A percentile compares a stretch with the other conserved stretches of the same genome.
These are phyloP conservation scores for Esteya vermicola DNA, from an alignment of 2,329 filamentous ascomycete genomes.

Conservation along the genomic window DNA sequence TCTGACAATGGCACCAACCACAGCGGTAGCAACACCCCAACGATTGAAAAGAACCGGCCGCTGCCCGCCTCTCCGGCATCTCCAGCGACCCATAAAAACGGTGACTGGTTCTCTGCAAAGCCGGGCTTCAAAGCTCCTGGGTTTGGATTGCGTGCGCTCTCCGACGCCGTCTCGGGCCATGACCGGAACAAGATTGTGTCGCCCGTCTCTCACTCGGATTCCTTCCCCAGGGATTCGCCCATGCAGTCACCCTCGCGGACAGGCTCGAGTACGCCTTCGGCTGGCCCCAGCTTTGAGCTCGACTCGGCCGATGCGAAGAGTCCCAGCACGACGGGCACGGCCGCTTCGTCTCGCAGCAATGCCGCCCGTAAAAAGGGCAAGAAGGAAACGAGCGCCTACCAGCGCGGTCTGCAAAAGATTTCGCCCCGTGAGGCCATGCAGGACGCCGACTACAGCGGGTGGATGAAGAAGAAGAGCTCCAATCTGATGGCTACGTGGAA, in stretches of 20 bases:
- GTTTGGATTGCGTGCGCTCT: slow-evolving; percentile 70
- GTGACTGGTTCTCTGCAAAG: slow-evolving; percentile 42
- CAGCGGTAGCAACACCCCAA: slow-evolving; percentile 8
- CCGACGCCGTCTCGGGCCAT: slow-evolving; percentile 50
- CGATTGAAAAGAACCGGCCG: slow-evolving; percentile 19
- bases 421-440: slow-evolving; percentile 70
- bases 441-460: slow-evolving; percentile 84
- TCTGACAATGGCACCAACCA: not conserved
- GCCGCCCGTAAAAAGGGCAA: slow-evolving; percentile 57
- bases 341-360: slow-evolving; percentile 28
- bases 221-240: slow-evolving; percentile 35
- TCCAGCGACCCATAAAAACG: slow-evolving; percentile 28
- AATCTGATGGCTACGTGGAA: slow-evolving; percentile 98
- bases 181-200: slow-evolving; percentile 38
- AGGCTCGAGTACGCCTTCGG: slow-evolving; percentile 57
- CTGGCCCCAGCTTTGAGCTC: slow-evolving; percentile 58
- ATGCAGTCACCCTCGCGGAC: slow-evolving; percentile 57
- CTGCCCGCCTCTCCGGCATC: slow-evolving; percentile 24
- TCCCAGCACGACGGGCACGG: slow-evolving; percentile 32
- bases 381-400: slow-evolving; percentile 91
- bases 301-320: slow-evolving; percentile 57
- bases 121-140: slow-evolving; percentile 34
- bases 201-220: slow-evolving; percentile 33
- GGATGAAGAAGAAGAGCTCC: slow-evolving; percentile 99
- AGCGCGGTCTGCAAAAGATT: slow-evolving; percentile 69